These are phyloP conservation scores for Apiotrichum porosum DNA, from an alignment of 1,284 basidiomycete species.

Conservation along the genomic window DNA sequence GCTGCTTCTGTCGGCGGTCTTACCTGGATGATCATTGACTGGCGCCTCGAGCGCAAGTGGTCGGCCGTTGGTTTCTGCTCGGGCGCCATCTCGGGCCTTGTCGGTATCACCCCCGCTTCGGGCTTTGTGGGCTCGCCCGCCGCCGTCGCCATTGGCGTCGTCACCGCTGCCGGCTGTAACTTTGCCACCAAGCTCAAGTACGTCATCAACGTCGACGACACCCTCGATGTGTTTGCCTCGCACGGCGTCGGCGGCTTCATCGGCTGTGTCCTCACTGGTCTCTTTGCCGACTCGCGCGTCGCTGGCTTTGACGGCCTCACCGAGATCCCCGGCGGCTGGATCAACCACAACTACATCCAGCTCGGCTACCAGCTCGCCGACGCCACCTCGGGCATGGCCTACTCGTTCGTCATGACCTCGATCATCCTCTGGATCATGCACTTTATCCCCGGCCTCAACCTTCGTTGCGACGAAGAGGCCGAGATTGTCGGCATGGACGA, in stretches of 20 bases:
- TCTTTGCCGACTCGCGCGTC: conserved; percentile 83
- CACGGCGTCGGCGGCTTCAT: conserved; percentile 84
- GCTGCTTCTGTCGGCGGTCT: conserved; percentile 79
- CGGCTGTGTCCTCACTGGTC: conserved; percentile 61
- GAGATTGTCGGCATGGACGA: conserved; percentile 94
- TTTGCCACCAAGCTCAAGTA: conserved; percentile 88
- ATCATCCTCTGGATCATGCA: conserved; percentile 90
- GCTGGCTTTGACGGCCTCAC: conserved; percentile 76
- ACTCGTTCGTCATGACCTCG: conserved; percentile 77
- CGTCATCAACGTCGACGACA: conserved; percentile 62
- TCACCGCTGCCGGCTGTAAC: conserved; percentile 81
- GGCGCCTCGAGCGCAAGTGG: conserved; percentile 87
- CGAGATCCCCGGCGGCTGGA: conserved; percentile 77
- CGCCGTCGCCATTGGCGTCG: conserved; percentile 75
- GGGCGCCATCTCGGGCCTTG: conserved; percentile 83
- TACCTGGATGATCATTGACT: conserved; percentile 96
- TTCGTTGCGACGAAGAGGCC: conserved; percentile 73
- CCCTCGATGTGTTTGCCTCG: conserved; percentile 70
- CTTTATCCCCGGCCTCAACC: conserved; percentile 76
- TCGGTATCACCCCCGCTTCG: conserved; percentile 78
- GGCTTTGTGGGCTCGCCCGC: conserved; percentile 81
- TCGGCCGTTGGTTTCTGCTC: conserved; percentile 94
- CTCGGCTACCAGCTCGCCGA: conserved; percentile 67
- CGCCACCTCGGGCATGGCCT: conserved; percentile 60
- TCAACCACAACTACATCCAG: conserved; percentile 68